phyloP scores from a whole-genome alignment of 768 basidiomycete genomes.

The Erythrobasidium yunnanense region DNA sequence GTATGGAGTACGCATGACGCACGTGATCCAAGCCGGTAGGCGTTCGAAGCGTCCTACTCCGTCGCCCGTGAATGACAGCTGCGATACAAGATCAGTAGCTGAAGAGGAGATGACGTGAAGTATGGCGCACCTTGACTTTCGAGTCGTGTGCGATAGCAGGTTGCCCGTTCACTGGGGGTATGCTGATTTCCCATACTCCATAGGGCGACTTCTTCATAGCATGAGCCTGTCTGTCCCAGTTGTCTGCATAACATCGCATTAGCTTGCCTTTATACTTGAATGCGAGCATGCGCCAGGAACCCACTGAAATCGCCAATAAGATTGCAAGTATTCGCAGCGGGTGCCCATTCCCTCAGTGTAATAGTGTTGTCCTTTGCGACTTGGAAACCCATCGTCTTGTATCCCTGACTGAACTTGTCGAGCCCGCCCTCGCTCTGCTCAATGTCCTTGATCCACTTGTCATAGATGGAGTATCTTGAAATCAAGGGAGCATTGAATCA shows the following conservation, averaged over 20 bases:
- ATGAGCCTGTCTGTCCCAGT: slow-evolving; percentile 75
- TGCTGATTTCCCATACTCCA: slow-evolving; percentile 76
- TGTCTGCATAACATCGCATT: slow-evolving; percentile 53
- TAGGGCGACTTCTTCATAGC: slow-evolving; percentile 72
- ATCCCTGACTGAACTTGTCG: slow-evolving; percentile 67
- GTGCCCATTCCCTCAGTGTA: slow-evolving; percentile 90
- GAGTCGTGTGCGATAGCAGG: slow-evolving; percentile 87
- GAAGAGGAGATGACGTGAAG: neutral
- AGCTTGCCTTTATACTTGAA: too few species aligned
- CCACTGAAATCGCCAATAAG: slow-evolving; percentile 94
- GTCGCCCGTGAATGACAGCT: slow-evolving; percentile 87
- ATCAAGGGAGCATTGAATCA: neutral
- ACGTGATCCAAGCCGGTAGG: slow-evolving; percentile 78
- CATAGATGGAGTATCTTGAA: slow-evolving; percentile 39
- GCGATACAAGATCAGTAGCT: neutral
- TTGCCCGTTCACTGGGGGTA: slow-evolving; percentile 60
- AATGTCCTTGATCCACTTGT: slow-evolving; percentile 36
- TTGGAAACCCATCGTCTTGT: slow-evolving; percentile 63
- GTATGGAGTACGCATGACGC: neutral
- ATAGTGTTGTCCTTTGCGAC: slow-evolving; percentile 58
- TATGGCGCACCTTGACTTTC: slow-evolving; percentile 66
- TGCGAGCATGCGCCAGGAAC: too few species aligned
- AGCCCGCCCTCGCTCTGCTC: slow-evolving; percentile 45
- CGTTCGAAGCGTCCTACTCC: slow-evolving; percentile 74
- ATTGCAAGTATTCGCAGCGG: slow-evolving; percentile 67